Base-by-base conservation (phyloP, 2,329 filamentous ascomycete genomes). In the Pseudogymnoascus sp. region DNA sequence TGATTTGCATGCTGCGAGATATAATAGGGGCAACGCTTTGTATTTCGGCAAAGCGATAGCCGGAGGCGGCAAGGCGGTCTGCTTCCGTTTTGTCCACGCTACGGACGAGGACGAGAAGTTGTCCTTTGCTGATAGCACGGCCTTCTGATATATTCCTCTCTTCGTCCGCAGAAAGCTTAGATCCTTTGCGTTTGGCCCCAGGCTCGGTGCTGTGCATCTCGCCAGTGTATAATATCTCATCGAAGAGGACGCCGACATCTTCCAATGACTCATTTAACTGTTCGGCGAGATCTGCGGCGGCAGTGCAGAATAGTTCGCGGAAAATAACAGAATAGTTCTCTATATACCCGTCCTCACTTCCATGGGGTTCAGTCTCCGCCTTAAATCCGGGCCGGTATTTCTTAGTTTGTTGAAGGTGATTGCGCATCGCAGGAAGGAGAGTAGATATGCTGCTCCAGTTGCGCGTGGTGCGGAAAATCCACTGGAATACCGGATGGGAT, bases 401-500 rank as follows among this genome's bases (percentile, higher is more conserved):
- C 59, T 74, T 73, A 65, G 83, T 70, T 71, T 79, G 67, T 67
- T 80, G 76, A n/a, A 96, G 74, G 67, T 94, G 90, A 39, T 79
- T 80, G 61, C 82, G 81, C 88, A 96, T 96, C 43, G 82, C 83
- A 6, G 83, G 83, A 23, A 95, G 79, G 4, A 94, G 78, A 49
- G 85, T 83, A 62, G 80, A 80, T 26, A 96, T 81, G 41, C 84
- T 82, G 6, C 76, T 72, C 92, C 92, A 96, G 72, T 92, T 88
- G 63, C 86, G 82, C 6, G 89, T 90, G 2, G 91, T 89, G 63
- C 89, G 84, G 71, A 90, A 95, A 69, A 94, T 87, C 92, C 92
- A 96, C 59, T 92, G 85, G 74, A 94, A 96, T 1, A 92, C 84
- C 0, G 89, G 84, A 71, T 96, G 91, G 0, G 84, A 83, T 23